Evolutionary conservation across 257 asterid genomes (phyloP).

Genomic region (Catharanthus roseus): DNA sequence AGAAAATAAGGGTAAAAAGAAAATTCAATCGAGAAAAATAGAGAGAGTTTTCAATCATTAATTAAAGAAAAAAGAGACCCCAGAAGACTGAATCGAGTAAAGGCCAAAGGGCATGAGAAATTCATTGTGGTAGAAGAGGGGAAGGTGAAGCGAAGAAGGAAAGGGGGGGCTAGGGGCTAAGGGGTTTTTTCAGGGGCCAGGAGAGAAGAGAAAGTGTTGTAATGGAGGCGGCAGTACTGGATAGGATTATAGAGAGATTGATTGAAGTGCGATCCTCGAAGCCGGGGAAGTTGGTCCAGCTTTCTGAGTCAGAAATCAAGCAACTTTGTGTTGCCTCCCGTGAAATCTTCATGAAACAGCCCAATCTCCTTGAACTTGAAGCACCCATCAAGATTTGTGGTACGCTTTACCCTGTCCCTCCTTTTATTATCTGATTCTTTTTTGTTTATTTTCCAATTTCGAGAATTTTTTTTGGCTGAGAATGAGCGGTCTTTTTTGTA

Average conservation of each 20-base stretch:
- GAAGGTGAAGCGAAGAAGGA: no score
- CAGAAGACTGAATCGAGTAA: background rate
- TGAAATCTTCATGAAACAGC: conserved; percentile 69
- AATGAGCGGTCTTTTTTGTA: background rate
- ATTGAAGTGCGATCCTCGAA: conserved; percentile 82
- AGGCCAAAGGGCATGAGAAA: background rate
- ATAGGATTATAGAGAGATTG: conserved; percentile 68
- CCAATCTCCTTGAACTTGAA: conserved; percentile 88
- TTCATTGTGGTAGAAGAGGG: background rate
- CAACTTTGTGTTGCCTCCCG: conserved; percentile 77
- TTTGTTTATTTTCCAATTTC: background rate
- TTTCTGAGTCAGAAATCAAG: conserved; percentile 81
- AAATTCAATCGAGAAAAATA: background rate
- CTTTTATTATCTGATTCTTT: background rate
- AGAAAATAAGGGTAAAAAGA: background rate
- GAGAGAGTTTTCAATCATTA: background rate
- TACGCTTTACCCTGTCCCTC: conserved; percentile 15
- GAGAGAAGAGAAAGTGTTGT: background rate
- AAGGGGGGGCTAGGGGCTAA: no score
- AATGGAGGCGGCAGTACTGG: conserved; percentile 68
- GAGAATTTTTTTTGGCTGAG: background rate
- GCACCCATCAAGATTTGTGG: conserved; percentile 98
- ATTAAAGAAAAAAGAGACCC: background rate
- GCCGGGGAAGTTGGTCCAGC: conserved; percentile 85
- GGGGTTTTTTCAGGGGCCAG: background rate